phyloP scores from a whole-genome alignment of 768 basidiomycete genomes.

The Leucocoprinus leucothites region DNA sequence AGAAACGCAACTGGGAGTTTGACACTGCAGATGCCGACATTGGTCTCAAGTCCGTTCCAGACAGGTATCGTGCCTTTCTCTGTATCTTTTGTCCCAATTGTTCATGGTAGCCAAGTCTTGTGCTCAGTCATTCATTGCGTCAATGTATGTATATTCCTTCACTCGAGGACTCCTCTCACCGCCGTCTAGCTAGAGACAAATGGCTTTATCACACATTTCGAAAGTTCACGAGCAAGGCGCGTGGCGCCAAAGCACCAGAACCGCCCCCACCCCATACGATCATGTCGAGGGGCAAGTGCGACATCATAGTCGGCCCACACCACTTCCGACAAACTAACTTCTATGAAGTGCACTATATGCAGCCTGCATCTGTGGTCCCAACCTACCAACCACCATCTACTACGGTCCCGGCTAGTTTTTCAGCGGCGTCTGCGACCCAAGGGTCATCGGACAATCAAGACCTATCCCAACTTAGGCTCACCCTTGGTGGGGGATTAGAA shows the following conservation, averaged over 20 bases:
- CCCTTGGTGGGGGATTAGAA: slow-evolving; percentile 10
- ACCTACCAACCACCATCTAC: slow-evolving; percentile 12
- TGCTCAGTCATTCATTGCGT: slow-evolving; percentile 63
- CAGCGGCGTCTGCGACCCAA: slow-evolving; percentile 4
- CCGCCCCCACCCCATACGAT: slow-evolving; percentile 66
- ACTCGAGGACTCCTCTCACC: background rate
- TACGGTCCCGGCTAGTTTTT: no score
- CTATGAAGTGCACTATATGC: slow-evolving; percentile 71
- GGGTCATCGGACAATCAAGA: background rate
- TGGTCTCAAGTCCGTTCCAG: slow-evolving; percentile 45
- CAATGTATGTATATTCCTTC: slow-evolving; percentile 48
- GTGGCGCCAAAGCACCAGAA: slow-evolving; percentile 51
- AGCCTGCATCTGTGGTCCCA: slow-evolving; percentile 15
- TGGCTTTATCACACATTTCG: slow-evolving; percentile 69
- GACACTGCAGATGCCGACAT: slow-evolving; percentile 39
- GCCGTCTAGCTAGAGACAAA: slow-evolving; percentile 57
- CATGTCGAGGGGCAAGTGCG: slow-evolving; percentile 62
- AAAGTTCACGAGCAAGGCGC: slow-evolving; percentile 65
- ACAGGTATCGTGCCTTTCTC: slow-evolving; percentile 43
- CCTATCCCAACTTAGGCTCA: slow-evolving; percentile 6
- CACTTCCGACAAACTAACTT: slow-evolving; percentile 63
- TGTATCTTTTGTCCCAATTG: background rate
- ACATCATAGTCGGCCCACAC: slow-evolving; percentile 75
- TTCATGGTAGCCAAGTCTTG: slow-evolving; percentile 39
- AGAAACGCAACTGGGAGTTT: slow-evolving; percentile 59